Base-by-base conservation (phyloP, 2,329 filamentous ascomycete species). In the Thermochaetoides dissita region DNA sequence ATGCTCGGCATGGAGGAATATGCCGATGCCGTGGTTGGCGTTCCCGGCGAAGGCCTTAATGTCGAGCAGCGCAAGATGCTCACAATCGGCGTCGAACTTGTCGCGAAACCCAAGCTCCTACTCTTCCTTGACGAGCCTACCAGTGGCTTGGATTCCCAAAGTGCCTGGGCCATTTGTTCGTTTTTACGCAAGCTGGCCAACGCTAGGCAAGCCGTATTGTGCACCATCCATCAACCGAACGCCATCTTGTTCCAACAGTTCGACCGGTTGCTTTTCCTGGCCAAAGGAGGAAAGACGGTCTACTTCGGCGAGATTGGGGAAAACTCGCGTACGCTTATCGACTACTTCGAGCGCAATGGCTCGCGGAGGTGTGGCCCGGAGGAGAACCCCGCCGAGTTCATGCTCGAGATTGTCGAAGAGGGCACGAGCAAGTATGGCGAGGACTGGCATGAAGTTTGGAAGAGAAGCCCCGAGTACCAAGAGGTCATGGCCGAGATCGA, bases 351-450 rank as follows among this genome's bases (percentile, higher is more conserved):
- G 49, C 56, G 59, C 8, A 74, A 81, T 46, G 79, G 39, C 65
- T 78, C 74, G 1, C 64, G 72, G 3, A 59, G 63, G 37, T 82
- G 81, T 44, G 67, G 64, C 7, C 58, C 68, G 2, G 68, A 75
- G 1, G 79, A 81, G 46, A 86, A 86, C 50, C 81, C 82, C 0
- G 82, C 82, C 1, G 82, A 87, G 59, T 86, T 76, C 63, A 84
- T 86, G 75, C 68, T 86, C 6, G 67, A 73, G 49, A 58, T 69
- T 10, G 65, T 67, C 40, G 67, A 66, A 42, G 57, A 61, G 7
- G 60, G 61, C 0, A 50, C 47, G 3, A 68, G 65, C 49, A 52
- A 54, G 10, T 42, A 57, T 3, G 62, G 62, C 6, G 47, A 61
- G 32, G 74, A 85, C 52, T 88, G 83, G 83, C 76, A 81, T 53